Base-by-base conservation (phyloP, 1,139 yeast genomes). In the Suhomyces ambrosiae region DNA sequence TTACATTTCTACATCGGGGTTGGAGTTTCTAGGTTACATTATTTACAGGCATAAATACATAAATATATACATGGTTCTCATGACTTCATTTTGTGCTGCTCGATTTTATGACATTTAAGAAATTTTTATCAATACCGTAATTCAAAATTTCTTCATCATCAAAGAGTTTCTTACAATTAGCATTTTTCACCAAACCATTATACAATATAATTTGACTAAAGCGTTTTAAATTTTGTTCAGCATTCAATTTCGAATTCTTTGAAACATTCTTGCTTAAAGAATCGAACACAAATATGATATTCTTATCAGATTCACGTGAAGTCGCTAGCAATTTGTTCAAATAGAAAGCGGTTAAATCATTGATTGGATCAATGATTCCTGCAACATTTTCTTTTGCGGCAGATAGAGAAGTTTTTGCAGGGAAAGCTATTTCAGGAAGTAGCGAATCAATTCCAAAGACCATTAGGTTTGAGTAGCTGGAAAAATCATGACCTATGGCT, bases 291-390 rank as follows among this genome's bases (percentile, higher is more conserved):
- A 56, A 42, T 18, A 56, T 29, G 3, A 53, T 39, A 31, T 46
- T 48, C 30, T 52, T 48, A 12, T 45, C 37, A 6, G 25, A 14
- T 10, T 8, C 9, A 7, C 17, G n/a, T 13, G 44, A 33, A 13
- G 40, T 44, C 23, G 44, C 31, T 6, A 39, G 33, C 5, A 56
- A 37, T 38, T 50, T 54, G 19, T 44, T 40, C 9, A 58, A 32
- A 38, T 60, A 60, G 19, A 49, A 52, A 14, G 41, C 35, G n/a
- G 48, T 38, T 30, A 63, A 47, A 40, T 61, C 65, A 27, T 48
- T 48, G 23, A 46, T 38, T 2, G 67, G 65, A 26, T 57, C 53
- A n/a, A 44, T 38, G 7, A 61, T 42, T 13, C 66, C 67, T 0
- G 55, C 34, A 5, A 54, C 37, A 11, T 37, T 35, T 5, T 38